phyloP scores from a whole-genome alignment of 768 basidiomycete genomes.

The Boletus coccyginus region DNA sequence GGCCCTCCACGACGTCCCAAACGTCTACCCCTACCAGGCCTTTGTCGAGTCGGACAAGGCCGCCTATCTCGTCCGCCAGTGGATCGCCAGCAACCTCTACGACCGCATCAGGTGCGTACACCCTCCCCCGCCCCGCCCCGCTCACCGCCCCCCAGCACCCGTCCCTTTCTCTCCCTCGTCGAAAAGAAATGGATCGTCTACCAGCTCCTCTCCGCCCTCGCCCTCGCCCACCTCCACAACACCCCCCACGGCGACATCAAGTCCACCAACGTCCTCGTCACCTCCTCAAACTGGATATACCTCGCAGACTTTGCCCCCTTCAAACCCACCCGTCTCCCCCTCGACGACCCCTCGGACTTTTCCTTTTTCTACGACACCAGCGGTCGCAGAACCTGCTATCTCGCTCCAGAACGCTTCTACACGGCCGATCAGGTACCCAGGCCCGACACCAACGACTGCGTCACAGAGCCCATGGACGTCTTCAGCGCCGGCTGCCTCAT shows the following conservation, averaged over 20 bases:
- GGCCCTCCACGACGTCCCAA: too few species aligned
- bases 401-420: conserved; percentile 96
- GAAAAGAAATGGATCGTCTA: conserved; percentile 99
- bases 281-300: conserved; percentile 94
- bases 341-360: conserved; percentile 96
- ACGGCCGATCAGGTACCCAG: conserved; percentile 32
- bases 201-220: conserved; percentile 82
- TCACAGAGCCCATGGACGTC: conserved; percentile 97
- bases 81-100: too few species aligned
- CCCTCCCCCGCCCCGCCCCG: neutral
- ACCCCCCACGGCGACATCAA: conserved; percentile 98
- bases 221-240: conserved; percentile 80
- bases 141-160: conserved; percentile 57
- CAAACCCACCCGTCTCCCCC: conserved; percentile 93
- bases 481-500: conserved; percentile 95
- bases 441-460: conserved; percentile 60
- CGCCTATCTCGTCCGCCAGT: too few species aligned
- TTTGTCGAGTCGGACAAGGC: too few species aligned
- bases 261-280: conserved; percentile 94
- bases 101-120: conserved; percentile 78
- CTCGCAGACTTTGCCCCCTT: conserved; percentile 92
- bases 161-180: conserved; percentile 85
- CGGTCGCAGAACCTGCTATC: conserved; percentile 88
- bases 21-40: too few species aligned
- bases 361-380: conserved; percentile 98